Conservation (phyloP, 2,329 filamentous ascomycete species). For the Pyrenophora seminiperda region DNA sequence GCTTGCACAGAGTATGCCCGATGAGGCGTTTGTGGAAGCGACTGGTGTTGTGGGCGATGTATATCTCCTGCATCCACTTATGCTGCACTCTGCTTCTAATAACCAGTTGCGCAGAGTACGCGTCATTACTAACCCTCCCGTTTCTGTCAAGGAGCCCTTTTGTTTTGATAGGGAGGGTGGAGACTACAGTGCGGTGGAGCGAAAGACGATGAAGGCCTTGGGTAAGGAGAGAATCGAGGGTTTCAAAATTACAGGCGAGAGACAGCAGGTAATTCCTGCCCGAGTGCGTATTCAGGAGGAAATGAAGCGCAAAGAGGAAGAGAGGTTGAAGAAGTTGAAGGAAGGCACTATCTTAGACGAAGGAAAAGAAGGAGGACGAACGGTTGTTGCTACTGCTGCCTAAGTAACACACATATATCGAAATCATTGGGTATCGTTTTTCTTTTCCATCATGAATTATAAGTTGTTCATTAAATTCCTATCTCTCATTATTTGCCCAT, state of each 20-base stretch:
- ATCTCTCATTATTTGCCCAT: not conserved
- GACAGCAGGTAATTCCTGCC: conserved; percentile 59
- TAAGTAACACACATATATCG: not conserved
- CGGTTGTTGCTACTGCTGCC: conserved; percentile 7
- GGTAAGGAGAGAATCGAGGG: conserved; percentile 55
- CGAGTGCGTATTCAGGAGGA: conserved; percentile 54
- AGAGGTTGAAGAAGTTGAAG: conserved; percentile 50
- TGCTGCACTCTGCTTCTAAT: conserved; percentile 62
- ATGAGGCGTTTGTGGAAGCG: conserved; percentile 59
- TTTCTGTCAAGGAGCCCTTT: conserved; percentile 59
- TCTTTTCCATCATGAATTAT: not conserved
- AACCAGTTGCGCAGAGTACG: conserved; percentile 56
- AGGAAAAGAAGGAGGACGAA: not conserved
- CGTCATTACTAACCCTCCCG: conserved; percentile 62
- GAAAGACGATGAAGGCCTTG: conserved; percentile 58
- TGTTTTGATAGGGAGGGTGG: conserved; percentile 57
- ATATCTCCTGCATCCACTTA: conserved; percentile 64
- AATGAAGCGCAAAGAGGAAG: conserved; percentile 57
- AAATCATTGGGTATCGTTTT: too few relatives aligned
- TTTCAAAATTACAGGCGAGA: conserved; percentile 59
- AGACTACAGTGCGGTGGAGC: conserved; percentile 62
- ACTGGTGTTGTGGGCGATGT: conserved; percentile 62
- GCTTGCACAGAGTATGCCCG: conserved; percentile 42
- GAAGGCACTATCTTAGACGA: conserved; percentile 19
- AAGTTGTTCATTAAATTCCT: not conserved